Base-by-base conservation (phyloP, 169 alveolate genomes). In the Plasmodium gonderi region DNA sequence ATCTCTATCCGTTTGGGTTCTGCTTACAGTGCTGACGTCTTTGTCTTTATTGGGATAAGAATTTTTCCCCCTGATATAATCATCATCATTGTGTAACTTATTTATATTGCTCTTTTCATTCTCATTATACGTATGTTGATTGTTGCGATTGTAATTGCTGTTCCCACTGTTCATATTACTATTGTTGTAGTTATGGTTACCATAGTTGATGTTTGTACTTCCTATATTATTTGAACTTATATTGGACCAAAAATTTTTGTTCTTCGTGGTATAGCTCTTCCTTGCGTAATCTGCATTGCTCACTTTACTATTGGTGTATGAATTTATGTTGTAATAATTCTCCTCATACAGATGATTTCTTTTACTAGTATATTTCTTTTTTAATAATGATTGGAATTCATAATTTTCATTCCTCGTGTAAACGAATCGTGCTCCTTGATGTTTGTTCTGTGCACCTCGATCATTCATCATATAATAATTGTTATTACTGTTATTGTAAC, bases 261-360 rank as follows among this genome's bases (percentile, higher is more conserved):
- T 40, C n/a, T 36, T 72, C 54, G 31, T 0, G 12, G 45, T 17
- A 72, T 72, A 72, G 4, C 33, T 31, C 33, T 72, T 36, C 54
- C 45, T 40, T n/a, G 45, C 31, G 26, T 72, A 36, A 4, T 72
- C 54, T 36, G 69, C 12, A 7, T 42, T 68, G n/a, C 51, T 29
- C 14, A 26, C 38, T 17, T 36, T 67, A 23, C 26, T 44, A 68
- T 80, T 44, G 11, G 80, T 51, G 49, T 80, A 23, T 4, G 33
- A 33, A 42, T 51, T 82, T 14, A 36, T 14, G n/a, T 69, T 82
- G 76, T 82, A 33, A 75, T 68, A 64, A 80, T 80, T 64, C 1
- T 80, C 91, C 20, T 80, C 91, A 80, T 80, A 64, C 17, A 42
- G 1, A 69, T 80, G 26, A 45, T 64, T 38, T 69, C 72, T 80